Conservation (phyloP, 1,284 basidiomycete genomes). For the Trametes versicolor region DNA sequence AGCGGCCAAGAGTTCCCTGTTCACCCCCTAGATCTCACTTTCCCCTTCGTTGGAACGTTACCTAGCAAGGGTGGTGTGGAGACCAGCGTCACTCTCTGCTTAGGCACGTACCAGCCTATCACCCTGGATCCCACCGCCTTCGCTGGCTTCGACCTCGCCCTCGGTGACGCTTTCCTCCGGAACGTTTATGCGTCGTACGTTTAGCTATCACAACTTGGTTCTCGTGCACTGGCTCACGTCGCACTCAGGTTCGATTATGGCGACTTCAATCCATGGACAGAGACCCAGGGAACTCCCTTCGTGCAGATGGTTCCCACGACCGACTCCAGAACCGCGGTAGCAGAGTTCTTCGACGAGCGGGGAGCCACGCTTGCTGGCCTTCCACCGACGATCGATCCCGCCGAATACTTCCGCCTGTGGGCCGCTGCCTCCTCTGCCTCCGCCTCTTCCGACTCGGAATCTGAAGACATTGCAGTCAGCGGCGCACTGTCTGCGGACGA, state of each 20-base stretch:
- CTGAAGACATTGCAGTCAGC: neutral
- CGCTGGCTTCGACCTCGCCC: slow-evolving; percentile 44
- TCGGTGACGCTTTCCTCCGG: slow-evolving; percentile 52
- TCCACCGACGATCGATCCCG: neutral
- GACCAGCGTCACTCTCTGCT: slow-evolving; percentile 2
- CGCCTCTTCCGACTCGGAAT: neutral
- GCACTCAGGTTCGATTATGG: neutral
- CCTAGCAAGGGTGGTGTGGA: neutral
- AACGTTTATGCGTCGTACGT: slow-evolving; percentile 53
- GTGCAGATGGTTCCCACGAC: slow-evolving; percentile 44
- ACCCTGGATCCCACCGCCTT: slow-evolving; percentile 23
- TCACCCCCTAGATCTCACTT: slow-evolving; percentile 41
- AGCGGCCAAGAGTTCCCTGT: slow-evolving; percentile 18
- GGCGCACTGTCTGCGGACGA: neutral
- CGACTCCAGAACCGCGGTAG: neutral
- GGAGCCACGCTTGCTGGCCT: neutral
- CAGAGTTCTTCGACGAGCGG: neutral
- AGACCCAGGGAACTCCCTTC: slow-evolving; percentile 41
- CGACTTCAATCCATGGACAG: neutral
- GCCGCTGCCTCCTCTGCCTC: neutral
- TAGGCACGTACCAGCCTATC: slow-evolving; percentile 22
- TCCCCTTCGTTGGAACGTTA: neutral
- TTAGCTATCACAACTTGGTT: neutral
- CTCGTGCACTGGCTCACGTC: neutral
- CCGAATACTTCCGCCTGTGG: neutral